Percentiles rank a stretch among this genome's conserved stretches.
These are phyloP conservation scores for Russula sp. DNA, from an alignment of 768 basidiomycete genomes.

Conservation along the genomic window DNA sequence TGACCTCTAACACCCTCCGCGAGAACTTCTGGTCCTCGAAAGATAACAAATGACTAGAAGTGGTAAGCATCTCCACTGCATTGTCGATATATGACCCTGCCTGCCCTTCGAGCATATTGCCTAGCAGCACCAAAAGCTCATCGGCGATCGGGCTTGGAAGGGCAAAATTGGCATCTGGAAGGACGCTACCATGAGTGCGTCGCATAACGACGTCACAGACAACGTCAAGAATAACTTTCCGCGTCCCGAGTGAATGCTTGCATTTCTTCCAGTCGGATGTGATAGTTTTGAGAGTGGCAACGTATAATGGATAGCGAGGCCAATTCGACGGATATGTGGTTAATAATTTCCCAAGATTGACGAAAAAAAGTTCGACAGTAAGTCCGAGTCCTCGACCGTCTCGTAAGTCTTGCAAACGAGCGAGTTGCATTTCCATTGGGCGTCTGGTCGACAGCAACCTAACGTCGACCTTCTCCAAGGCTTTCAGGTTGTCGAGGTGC, in stretches of 20 bases:
- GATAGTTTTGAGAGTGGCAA: constrained; percentile 1
- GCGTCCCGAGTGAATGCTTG: constrained; percentile 9
- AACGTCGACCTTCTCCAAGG: background rate
- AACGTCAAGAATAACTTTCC: constrained; percentile 26
- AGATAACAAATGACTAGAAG: no score
- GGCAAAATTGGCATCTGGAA: background rate
- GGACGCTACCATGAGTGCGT: background rate
- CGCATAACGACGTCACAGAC: constrained; percentile 27
- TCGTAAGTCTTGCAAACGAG: background rate
- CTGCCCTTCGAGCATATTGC: background rate
- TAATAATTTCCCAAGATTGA: background rate
- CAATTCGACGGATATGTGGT: background rate
- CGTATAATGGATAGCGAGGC: background rate
- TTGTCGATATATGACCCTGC: background rate
- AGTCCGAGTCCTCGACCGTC: constrained; percentile 4
- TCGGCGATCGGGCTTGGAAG: background rate
- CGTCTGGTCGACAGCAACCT: no score
- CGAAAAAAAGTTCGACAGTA: constrained; percentile 9
- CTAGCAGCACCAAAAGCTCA: background rate
- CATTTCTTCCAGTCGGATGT: constrained; percentile 7
- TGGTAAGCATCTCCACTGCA: background rate
- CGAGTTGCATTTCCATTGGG: background rate
- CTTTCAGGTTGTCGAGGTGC: background rate
- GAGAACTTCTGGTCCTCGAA: background rate
- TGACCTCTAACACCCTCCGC: background rate